Evolutionary conservation across 169 alveolate genomes (phyloP), one percentile per base, ranked within the genome.

Genomic region (Eimeria necatrix): DNA sequence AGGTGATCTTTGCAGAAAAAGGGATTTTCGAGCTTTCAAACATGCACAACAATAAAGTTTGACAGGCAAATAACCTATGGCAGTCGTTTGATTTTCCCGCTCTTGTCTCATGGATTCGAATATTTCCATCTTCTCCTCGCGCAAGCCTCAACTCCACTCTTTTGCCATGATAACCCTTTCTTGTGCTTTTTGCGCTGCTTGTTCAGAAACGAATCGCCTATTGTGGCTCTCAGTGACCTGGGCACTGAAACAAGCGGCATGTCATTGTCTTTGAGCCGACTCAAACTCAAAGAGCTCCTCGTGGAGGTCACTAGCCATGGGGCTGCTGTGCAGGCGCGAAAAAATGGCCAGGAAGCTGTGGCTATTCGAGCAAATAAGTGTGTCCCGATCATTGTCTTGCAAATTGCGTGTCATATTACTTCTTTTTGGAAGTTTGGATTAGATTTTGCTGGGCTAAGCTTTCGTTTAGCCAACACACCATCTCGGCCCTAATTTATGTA

Each of bases 241-340:
- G 89, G 89, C 70, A 80, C 68, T 24, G 89, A 80, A 41, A 56
- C 89, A 52, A 80, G 89, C 61, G 89, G 71, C 14, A 46, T 49
- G 20, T 80, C 89, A 2, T 16, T 80, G 20, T 80, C 70, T 80
- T 48, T 52, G 24, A 80, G 71, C 89, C 46, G 32, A 20, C 89
- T 80, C 49, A 80, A 80, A 48, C 70, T 80, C 18, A 80, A 80
- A 68, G 90, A 91, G 83, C 91, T 91, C n/a, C 90, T 91, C n/a
- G 95, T 91, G 70, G 95, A 91, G 48, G 64, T 91, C 52, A 91
- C 95, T n/a, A 91, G 95, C 83, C 95, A 91, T 64, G 95, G 95
- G 52, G 95, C 95, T 22, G 95, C 95, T 48, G 91, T 91, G 41
- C 70, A 59, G 56, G 71, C 95, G 12, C 7, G 51, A 20, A 61